phyloP scores from a whole-genome alignment of 208 protist species.

The Acanthamoeba sp. region DNA sequence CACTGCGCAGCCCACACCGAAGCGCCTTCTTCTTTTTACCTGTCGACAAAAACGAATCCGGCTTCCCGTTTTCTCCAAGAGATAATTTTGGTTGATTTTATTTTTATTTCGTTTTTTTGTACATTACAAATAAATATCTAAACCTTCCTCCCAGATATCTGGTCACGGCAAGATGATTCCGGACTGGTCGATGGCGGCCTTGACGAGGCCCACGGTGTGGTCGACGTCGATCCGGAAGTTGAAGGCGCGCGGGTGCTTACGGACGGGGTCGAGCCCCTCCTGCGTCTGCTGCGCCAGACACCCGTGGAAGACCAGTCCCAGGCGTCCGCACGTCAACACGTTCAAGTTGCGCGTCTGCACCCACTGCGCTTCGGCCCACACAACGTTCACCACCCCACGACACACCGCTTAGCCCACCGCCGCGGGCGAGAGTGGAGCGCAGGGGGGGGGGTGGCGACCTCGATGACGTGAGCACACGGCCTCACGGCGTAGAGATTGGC shows the following conservation, averaged over 20 bases:
- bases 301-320: conserved; percentile 5
- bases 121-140: neutral
- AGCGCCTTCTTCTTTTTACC: too few relatives aligned
- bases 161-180: too few relatives aligned
- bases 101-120: neutral
- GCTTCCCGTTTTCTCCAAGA: neutral
- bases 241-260: too few relatives aligned
- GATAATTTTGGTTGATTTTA: neutral
- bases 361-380: neutral
- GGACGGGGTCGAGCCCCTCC: too few relatives aligned
- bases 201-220: too few relatives aligned
- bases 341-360: conserved; percentile 4
- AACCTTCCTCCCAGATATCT: too few relatives aligned
- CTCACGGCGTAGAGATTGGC: neutral
- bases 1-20: neutral
- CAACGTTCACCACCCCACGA: neutral
- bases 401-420: too few relatives aligned
- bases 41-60: neutral
- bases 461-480: conserved; percentile 9
- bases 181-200: too few relatives aligned
- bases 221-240: too few relatives aligned
- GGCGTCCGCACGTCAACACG: neutral
- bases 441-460: neutral
- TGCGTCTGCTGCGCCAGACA: too few relatives aligned
- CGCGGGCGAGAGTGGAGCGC: too few relatives aligned